Evolutionary conservation across 2,329 filamentous ascomycete genomes (phyloP).

Genomic region (Zelopaecilomyces penicillatus): DNA sequence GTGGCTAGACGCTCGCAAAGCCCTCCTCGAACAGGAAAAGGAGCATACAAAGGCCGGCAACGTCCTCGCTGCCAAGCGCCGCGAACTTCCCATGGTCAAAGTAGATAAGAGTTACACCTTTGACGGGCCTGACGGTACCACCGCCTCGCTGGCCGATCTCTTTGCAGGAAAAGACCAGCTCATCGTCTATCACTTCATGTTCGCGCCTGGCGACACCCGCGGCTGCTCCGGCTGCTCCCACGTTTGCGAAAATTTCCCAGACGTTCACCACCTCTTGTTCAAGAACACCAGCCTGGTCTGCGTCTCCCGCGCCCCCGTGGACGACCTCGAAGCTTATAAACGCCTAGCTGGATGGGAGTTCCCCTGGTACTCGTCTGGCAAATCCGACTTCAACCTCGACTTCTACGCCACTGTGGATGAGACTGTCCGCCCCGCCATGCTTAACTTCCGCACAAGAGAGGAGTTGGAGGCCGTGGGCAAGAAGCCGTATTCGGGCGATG

Average conservation of each 20-base stretch:
- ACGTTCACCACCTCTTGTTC: constrained; percentile 26
- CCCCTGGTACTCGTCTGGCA: constrained; percentile 30
- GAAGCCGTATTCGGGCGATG: constrained; percentile 21
- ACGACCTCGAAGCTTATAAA: constrained; percentile 28
- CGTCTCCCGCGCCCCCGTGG: constrained; percentile 29
- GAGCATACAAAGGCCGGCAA: constrained; percentile 21
- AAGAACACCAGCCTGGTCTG: constrained; percentile 30
- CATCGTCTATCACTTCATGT: constrained; percentile 40
- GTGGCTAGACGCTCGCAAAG: constrained; percentile 26
- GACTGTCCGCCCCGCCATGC: constrained; percentile 15
- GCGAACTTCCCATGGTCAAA: constrained; percentile 31
- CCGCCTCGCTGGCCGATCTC: constrained; percentile 20
- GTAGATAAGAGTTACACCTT: constrained; percentile 29
- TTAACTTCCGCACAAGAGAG: constrained; percentile 18
- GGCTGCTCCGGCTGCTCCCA: constrained; percentile 33
- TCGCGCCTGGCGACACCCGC: constrained; percentile 22
- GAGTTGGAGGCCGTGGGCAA: constrained; percentile 20
- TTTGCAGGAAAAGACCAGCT: constrained; percentile 27
- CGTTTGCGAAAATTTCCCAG: constrained; percentile 29
- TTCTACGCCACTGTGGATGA: constrained; percentile 28
- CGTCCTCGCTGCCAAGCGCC: constrained; percentile 21
- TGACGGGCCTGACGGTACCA: constrained; percentile 18
- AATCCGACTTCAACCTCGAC: constrained; percentile 31
- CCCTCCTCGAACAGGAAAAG: constrained; percentile 27
- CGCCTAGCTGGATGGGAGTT: constrained; percentile 31